phyloP scores from a whole-genome alignment of 1,284 basidiomycete species.

The Lignosus rhinocerotis region DNA sequence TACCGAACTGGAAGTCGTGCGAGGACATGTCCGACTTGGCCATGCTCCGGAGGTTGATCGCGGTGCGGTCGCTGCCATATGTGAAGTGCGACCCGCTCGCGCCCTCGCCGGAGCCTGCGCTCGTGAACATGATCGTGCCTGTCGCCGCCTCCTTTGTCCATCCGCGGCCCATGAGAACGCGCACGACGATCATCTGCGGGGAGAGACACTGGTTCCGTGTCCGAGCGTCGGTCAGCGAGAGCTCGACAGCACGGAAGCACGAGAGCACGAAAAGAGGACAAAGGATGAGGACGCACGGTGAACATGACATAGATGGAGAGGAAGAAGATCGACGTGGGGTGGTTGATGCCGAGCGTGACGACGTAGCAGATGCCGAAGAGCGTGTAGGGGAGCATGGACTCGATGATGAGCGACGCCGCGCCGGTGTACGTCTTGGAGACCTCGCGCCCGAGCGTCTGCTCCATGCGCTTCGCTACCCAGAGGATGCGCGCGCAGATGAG shows the following conservation, averaged over 20 bases:
- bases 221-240: not conserved
- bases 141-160: conserved; percentile 6
- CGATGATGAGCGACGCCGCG: conserved; percentile 12
- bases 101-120: no score
- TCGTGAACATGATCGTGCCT: not conserved
- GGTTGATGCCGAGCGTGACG: conserved; percentile 14
- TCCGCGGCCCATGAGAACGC: conserved; percentile 17
- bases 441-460: not conserved
- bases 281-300: conserved; percentile 8
- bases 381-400: conserved; percentile 17
- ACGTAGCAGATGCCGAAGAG: conserved; percentile 18
- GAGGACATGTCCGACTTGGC: not conserved
- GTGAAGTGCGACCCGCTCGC: not conserved
- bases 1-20: not conserved
- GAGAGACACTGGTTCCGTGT: conserved; percentile 2
- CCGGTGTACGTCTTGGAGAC: conserved; percentile 1
- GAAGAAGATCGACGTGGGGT: conserved; percentile 14
- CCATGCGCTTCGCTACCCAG: not conserved
- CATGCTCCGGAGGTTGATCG: not conserved
- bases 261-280: not conserved
- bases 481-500: conserved; percentile 10
- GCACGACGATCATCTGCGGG: conserved; percentile 24
- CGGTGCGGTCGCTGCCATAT: not conserved
- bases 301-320: conserved; percentile 23
- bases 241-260: not conserved